Evolutionary conservation across 768 basidiomycete genomes (phyloP).

Genomic region (Suillus decipiens): DNA sequence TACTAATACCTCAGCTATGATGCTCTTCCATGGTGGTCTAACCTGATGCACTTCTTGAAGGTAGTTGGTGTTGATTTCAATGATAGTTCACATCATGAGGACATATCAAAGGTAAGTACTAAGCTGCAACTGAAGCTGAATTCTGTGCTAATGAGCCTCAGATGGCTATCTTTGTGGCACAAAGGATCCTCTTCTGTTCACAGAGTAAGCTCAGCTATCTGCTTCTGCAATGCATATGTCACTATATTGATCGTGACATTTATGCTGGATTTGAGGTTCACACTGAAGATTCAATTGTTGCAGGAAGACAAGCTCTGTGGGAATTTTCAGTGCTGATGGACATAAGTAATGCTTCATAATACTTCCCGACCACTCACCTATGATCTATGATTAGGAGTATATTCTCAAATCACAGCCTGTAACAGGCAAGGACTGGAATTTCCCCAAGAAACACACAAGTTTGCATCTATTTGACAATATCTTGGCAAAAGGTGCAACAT

Average conservation of each 20-base stretch:
- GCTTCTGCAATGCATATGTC: conserved; percentile 30
- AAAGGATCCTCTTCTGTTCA: not conserved
- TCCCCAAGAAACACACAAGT: conserved; percentile 35
- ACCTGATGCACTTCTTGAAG: conserved; percentile 5
- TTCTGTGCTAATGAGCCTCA: conserved; percentile 1
- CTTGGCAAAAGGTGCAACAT: conserved; percentile 30
- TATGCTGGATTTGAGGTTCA: conserved; percentile 34
- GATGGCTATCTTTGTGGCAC: not conserved
- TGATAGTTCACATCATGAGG: not conserved
- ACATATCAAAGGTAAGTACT: conserved; percentile 3
- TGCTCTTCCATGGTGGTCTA: conserved; percentile 5
- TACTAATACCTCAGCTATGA: conserved; percentile 5
- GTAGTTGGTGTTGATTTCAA: conserved; percentile 2
- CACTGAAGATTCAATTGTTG: conserved; percentile 27
- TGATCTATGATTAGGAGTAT: conserved; percentile 6
- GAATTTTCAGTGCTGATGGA: conserved; percentile 23
- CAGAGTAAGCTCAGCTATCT: conserved; percentile 20
- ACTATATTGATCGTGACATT: conserved; percentile 35
- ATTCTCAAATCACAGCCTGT: conserved; percentile 1
- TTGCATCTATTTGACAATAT: conserved; percentile 36
- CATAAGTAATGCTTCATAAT: conserved; percentile 16
- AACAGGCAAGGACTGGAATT: conserved; percentile 31
- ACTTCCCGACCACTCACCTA: not conserved
- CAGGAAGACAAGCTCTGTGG: conserved; percentile 21
- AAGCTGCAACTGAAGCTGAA: not conserved